These are phyloP conservation scores for Fusarium longipes DNA, from an alignment of 2,329 filamentous ascomycete species.

Conservation along the genomic window DNA sequence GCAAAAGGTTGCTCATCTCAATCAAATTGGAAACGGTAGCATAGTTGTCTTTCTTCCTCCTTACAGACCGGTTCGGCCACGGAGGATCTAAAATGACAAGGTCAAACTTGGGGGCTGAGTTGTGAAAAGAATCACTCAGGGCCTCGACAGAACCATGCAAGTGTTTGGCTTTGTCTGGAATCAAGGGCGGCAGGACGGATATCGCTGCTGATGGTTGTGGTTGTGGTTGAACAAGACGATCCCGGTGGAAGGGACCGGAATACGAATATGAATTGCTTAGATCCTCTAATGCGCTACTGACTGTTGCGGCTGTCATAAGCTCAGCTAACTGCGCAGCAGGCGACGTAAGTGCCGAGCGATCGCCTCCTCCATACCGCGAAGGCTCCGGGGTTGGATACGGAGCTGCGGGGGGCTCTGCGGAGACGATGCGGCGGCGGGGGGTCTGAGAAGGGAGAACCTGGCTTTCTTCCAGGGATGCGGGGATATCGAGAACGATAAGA, in stretches of 20 bases:
- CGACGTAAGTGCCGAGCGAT: constrained; percentile 50
- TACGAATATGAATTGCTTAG: constrained; percentile 48
- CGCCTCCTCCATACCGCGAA: constrained; percentile 42
- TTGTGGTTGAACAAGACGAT: constrained; percentile 50
- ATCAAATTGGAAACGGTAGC: constrained; percentile 57
- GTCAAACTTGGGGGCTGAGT: constrained; percentile 66
- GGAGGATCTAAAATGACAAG: constrained; percentile 80
- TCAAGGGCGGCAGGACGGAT: constrained; percentile 35
- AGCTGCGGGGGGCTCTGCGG: constrained; percentile 55
- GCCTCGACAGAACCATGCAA: constrained; percentile 62
- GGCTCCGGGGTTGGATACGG: constrained; percentile 66
- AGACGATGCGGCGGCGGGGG: constrained; percentile 58
- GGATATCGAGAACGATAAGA: constrained; percentile 74
- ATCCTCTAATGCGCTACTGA: constrained; percentile 57
- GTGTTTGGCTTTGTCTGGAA: constrained; percentile 58
- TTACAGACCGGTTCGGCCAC: constrained; percentile 82
- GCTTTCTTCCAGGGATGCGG: constrained; percentile 73
- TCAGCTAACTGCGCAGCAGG: constrained; percentile 64
- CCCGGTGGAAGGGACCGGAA: constrained; percentile 59
- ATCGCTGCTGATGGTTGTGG: constrained; percentile 6
- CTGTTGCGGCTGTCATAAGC: constrained; percentile 63
- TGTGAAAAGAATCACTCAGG: constrained; percentile 55
- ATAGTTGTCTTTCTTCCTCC: constrained; percentile 66
- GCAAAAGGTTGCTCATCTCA: constrained; percentile 63
- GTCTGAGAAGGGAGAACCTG: constrained; percentile 62